A percentile compares a stretch with the other conserved stretches of the same genome.
Evolutionary conservation across 1,139 yeast genomes (phyloP).

Genomic region (Diutina mesorugosa): DNA sequence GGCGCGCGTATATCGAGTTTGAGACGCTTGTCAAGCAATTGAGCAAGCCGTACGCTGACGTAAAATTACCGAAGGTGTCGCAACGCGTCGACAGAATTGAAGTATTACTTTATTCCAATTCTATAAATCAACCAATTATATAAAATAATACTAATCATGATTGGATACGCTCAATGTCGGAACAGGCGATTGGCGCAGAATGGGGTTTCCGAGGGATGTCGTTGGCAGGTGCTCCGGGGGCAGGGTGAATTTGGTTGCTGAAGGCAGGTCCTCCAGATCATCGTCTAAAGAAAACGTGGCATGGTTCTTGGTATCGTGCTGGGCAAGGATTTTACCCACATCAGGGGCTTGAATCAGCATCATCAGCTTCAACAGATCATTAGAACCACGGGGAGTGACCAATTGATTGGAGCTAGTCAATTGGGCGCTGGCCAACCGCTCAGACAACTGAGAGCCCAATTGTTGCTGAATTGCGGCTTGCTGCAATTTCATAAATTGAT

Average conservation of each 20-base stretch:
- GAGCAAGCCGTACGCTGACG: not conserved
- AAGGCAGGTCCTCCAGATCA: not conserved
- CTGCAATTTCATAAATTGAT: conserved; percentile 24
- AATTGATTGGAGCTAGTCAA: not conserved
- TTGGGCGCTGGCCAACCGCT: conserved; percentile 4
- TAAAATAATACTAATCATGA: not conserved
- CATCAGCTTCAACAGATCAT: conserved; percentile 2
- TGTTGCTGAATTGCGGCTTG: conserved; percentile 27
- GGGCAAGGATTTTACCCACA: not conserved
- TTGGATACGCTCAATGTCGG: conserved; percentile 1
- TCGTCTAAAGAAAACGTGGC: not conserved
- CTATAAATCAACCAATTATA: not conserved
- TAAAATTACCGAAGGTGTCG: not conserved
- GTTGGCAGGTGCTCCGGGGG: not conserved
- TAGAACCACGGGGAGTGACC: not conserved
- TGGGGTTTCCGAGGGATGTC: not conserved
- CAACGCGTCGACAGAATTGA: not conserved
- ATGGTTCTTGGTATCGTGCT: not conserved
- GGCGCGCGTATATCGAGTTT: no score
- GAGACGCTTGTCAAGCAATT: not conserved
- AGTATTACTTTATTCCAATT: not conserved
- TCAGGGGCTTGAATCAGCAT: not conserved
- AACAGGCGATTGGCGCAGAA: not conserved
- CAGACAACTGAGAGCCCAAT: not conserved
- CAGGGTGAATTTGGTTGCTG: not conserved